Percentiles rank a stretch among this genome's conserved stretches.
Evolutionary conservation across 805 yeast genomes (phyloP).

Genomic region (Barnettozyma vustinii): DNA sequence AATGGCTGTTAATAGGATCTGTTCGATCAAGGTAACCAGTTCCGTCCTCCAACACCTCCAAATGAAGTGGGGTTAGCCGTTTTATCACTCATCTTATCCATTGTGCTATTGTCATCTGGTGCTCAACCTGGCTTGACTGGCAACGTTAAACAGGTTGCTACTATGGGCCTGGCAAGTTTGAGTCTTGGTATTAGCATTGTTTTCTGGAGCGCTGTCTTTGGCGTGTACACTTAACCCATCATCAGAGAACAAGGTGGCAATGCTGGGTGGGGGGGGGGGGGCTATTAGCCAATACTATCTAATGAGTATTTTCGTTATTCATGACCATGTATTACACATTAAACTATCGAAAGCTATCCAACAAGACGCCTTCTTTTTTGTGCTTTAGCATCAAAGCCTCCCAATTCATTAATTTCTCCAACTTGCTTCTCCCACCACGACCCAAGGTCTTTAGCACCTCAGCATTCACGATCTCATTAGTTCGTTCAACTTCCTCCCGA

Average conservation of each 20-base stretch:
- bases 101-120: not conserved
- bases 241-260: not conserved
- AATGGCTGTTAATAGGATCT: not conserved
- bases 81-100: not conserved
- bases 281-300: too few relatives aligned
- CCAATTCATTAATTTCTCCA: constrained; percentile 37
- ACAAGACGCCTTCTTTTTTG: constrained; percentile 34
- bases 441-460: constrained; percentile 38
- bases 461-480: constrained; percentile 39
- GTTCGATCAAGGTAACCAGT: not conserved
- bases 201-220: not conserved
- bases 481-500: constrained; percentile 30
- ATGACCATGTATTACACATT: not conserved
- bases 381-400: constrained; percentile 31
- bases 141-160: not conserved
- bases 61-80: not conserved
- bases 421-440: constrained; percentile 11
- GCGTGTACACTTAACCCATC: not conserved
- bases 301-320: not conserved
- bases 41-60: not conserved
- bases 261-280: too few relatives aligned
- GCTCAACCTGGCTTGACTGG: not conserved
- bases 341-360: constrained; percentile 23
- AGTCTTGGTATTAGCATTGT: not conserved
- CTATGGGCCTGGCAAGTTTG: not conserved